These are phyloP conservation scores for Penicillium sp. DNA, from an alignment of 2,329 filamentous ascomycete genomes.

Conservation along the genomic window DNA sequence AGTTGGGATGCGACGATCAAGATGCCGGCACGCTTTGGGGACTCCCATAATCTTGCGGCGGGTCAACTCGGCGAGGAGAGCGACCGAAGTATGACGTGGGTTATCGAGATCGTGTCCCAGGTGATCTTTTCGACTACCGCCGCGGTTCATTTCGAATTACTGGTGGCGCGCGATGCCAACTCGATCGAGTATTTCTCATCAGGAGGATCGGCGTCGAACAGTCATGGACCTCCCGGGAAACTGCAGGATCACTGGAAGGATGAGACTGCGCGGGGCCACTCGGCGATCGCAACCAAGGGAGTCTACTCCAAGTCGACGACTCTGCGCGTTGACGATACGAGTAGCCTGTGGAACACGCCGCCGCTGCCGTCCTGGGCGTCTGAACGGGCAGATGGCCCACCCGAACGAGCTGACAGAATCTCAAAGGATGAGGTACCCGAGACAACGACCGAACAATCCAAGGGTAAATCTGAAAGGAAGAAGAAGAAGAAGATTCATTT, in stretches of 20 bases:
- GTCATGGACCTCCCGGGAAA: conserved; percentile 57
- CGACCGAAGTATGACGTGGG: conserved; percentile 65
- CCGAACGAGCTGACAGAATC: not conserved
- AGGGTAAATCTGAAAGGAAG: conserved; percentile 18
- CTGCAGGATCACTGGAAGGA: conserved; percentile 71
- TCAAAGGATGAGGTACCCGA: conserved; percentile 1
- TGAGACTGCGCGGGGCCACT: conserved; percentile 43
- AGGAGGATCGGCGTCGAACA: conserved; percentile 43
- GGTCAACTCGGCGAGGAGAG: conserved; percentile 44
- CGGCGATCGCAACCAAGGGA: conserved; percentile 61
- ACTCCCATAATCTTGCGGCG: conserved; percentile 13
- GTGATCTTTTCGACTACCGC: conserved; percentile 89
- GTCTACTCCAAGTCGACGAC: conserved; percentile 77
- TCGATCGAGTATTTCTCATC: conserved; percentile 64
- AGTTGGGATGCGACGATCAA: conserved; percentile 74
- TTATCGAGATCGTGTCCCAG: conserved; percentile 86
- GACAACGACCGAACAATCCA: not conserved
- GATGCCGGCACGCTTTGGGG: conserved; percentile 67
- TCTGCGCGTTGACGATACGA: conserved; percentile 79
- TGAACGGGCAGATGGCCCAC: conserved; percentile 1
- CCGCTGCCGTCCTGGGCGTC: conserved; percentile 55
- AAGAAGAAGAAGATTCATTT: conserved; percentile 65
- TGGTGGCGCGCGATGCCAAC: conserved; percentile 79
- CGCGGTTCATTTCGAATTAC: conserved; percentile 77
- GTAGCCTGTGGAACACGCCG: conserved; percentile 88